Conservation (phyloP, 1,284 basidiomycete species). For the Pholiota adiposa region DNA sequence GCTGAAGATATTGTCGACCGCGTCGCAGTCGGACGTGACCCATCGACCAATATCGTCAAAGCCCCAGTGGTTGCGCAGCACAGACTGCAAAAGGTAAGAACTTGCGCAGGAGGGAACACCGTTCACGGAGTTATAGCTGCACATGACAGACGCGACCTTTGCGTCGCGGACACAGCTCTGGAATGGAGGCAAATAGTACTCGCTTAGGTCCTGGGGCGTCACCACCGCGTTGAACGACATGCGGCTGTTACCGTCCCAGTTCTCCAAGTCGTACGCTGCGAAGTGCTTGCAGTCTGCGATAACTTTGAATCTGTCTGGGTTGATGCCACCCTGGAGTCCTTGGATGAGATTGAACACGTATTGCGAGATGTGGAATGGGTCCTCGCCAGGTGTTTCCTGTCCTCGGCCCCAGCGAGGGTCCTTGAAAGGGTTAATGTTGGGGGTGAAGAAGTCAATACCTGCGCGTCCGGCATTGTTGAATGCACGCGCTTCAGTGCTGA, state of each 20-base stretch:
- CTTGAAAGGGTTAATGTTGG: conserved; percentile 65
- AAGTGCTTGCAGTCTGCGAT: conserved; percentile 63
- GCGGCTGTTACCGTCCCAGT: conserved; percentile 53
- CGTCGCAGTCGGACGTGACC: conserved; percentile 51
- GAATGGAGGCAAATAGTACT: conserved; percentile 59
- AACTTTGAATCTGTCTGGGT: conserved; percentile 53
- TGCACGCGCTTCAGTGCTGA: conserved; percentile 59
- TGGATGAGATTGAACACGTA: conserved; percentile 58
- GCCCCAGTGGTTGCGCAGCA: conserved; percentile 56
- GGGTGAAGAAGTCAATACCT: conserved; percentile 60
- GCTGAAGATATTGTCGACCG: conserved; percentile 49
- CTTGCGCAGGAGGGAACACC: conserved; percentile 59
- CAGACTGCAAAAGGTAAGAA: conserved; percentile 52
- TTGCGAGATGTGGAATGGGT: conserved; percentile 54
- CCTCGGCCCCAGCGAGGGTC: conserved; percentile 66
- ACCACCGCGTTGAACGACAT: conserved; percentile 55
- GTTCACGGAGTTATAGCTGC: conserved; percentile 64
- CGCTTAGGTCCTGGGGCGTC: conserved; percentile 57
- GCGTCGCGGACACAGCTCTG: conserved; percentile 61
- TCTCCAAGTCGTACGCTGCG: conserved; percentile 59
- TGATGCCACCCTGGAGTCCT: conserved; percentile 59
- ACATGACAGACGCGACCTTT: conserved; percentile 61
- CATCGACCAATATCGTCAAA: conserved; percentile 52
- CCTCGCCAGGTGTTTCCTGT: conserved; percentile 65
- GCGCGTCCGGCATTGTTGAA: conserved; percentile 56